Conservation (phyloP, 164 flowering plant genomes). For the Stephania japonica region DNA sequence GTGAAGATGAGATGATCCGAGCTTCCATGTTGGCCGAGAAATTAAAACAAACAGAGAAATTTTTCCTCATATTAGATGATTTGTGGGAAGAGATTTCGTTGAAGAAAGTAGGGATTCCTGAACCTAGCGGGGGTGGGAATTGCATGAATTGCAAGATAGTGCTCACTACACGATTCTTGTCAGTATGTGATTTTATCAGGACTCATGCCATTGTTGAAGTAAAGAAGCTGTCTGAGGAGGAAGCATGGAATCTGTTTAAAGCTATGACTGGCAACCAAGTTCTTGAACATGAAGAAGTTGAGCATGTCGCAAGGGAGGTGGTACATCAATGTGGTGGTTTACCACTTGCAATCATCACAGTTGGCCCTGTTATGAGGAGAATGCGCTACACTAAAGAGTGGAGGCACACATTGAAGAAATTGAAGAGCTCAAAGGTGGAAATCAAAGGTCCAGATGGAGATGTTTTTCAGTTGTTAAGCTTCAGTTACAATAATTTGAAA, state of each 20-base stretch:
- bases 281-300: not conserved
- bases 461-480: constrained; percentile 12
- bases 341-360: constrained; percentile 21
- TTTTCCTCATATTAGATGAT: constrained; percentile 9
- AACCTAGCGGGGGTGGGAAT: no score
- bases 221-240: constrained; percentile 6
- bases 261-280: constrained; percentile 14
- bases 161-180: constrained; percentile 19
- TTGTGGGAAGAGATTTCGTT: no score
- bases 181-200: constrained; percentile 18
- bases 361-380: constrained; percentile 17
- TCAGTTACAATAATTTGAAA: constrained; percentile 16
- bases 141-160: constrained; percentile 21
- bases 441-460: not conserved
- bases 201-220: constrained; percentile 11
- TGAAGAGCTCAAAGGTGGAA: not conserved
- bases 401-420: constrained; percentile 21
- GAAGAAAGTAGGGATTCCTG: no score
- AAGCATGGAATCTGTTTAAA: constrained; percentile 17
- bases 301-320: constrained; percentile 6
- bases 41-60: constrained; percentile 13
- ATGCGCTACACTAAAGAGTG: constrained; percentile 9
- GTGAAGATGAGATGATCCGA: constrained; percentile 3
- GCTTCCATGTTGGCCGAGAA: not conserved
- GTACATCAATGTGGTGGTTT: constrained; percentile 18